A percentile compares a stretch with the other conserved stretches of the same genome.
Conservation (phyloP, 2,329 filamentous ascomycete genomes). For the Chlorencoelia australis region DNA sequence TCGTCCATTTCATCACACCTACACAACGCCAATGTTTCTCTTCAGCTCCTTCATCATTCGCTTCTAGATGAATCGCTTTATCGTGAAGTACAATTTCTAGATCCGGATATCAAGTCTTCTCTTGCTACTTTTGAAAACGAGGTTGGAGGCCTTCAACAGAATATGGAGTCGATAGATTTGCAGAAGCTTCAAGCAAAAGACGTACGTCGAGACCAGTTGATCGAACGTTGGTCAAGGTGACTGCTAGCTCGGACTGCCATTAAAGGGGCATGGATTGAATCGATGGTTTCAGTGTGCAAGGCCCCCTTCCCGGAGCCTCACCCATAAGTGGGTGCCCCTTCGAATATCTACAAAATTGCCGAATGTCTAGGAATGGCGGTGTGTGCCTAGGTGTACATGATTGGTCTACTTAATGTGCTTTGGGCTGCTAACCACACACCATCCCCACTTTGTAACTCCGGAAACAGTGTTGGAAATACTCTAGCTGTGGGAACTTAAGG, state of each 20-base stretch:
- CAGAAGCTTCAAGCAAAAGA: conserved; percentile 32
- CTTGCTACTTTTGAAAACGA: conserved; percentile 31
- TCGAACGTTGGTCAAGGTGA: conserved; percentile 33
- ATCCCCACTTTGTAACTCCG: too few species aligned
- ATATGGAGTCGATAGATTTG: conserved; percentile 28
- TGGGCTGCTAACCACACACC: too few species aligned
- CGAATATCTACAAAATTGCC: too few species aligned
- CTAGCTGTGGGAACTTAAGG: neutral
- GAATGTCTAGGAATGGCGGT: too few species aligned
- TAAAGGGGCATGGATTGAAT: too few species aligned
- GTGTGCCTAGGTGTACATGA: too few species aligned
- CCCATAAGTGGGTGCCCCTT: too few species aligned
- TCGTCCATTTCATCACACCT: conserved; percentile 32
- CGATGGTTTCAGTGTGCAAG: too few species aligned
- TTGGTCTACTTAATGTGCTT: too few species aligned
- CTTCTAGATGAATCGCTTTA: conserved; percentile 43
- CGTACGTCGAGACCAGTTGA: conserved; percentile 39
- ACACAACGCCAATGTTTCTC: conserved; percentile 36
- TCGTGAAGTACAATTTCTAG: conserved; percentile 38
- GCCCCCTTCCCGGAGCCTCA: too few species aligned
- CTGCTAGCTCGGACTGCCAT: too few species aligned
- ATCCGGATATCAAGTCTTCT: conserved; percentile 42
- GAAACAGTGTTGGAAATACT: too few species aligned
- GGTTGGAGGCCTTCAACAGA: conserved; percentile 30
- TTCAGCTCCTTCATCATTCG: conserved; percentile 41